phyloP scores from a whole-genome alignment of 192 early-diverging fungal genomes.

The Backusella westeae region DNA sequence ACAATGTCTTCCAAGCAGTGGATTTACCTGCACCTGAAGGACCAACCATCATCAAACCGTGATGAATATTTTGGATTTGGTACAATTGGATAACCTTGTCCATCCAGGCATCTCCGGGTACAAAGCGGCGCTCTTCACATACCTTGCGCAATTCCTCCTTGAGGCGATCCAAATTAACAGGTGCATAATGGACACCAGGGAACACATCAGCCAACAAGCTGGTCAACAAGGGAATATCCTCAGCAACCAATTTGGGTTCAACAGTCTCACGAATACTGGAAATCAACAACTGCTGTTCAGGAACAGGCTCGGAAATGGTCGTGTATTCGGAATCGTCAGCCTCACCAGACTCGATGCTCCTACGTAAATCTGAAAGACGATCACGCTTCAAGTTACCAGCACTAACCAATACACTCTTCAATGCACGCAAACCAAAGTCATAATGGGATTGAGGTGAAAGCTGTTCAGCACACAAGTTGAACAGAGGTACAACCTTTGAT shows the following conservation, averaged over 20 bases:
- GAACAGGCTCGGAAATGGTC: constrained; percentile 57
- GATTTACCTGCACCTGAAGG: constrained; percentile 97
- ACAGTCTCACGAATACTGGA: constrained; percentile 95
- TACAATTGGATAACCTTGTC: constrained; percentile 98
- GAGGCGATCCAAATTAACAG: constrained; percentile 75
- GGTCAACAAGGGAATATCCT: constrained; percentile 87
- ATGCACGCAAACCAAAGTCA: constrained; percentile 97
- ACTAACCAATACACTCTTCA: constrained; percentile 98
- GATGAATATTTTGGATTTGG: constrained; percentile 97
- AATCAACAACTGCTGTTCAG: constrained; percentile 94
- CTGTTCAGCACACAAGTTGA: constrained; percentile 94
- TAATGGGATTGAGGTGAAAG: constrained; percentile 96
- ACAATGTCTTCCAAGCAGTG: constrained; percentile 88
- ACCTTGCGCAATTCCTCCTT: constrained; percentile 72
- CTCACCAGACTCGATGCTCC: constrained; percentile 35
- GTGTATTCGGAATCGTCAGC: constrained; percentile 40
- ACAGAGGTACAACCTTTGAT: constrained; percentile 95
- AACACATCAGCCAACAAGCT: constrained; percentile 91
- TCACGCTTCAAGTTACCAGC: constrained; percentile 99
- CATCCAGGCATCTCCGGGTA: constrained; percentile 81
- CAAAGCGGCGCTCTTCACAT: constrained; percentile 72
- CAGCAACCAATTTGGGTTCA: constrained; percentile 96
- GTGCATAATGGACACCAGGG: constrained; percentile 83
- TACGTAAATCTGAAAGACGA: constrained; percentile 53
- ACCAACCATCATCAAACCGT: constrained; percentile 99